Evolutionary conservation across 768 basidiomycete species (phyloP).

Genomic region (Hemileccinum impolitum): DNA sequence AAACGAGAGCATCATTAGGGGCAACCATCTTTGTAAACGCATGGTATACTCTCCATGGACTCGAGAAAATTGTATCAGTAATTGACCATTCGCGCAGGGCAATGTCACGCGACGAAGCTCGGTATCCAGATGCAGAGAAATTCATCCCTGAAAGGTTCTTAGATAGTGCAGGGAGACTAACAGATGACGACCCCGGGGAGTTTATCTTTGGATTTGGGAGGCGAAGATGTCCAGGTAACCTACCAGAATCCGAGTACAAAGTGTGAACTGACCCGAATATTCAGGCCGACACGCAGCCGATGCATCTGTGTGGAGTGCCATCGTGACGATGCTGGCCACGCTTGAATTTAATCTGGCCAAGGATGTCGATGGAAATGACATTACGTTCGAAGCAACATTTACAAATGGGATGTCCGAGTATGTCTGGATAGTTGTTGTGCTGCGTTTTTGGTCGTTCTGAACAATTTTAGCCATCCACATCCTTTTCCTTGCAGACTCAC

Average conservation of each 20-base stretch:
- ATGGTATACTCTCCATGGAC: constrained; percentile 1
- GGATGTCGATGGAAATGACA: constrained; percentile 6
- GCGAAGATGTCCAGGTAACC: constrained; percentile 5
- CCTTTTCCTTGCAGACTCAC: not conserved
- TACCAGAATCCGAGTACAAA: not conserved
- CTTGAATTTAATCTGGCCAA: constrained; percentile 5
- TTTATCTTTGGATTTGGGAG: constrained; percentile 11
- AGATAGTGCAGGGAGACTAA: constrained; percentile 4
- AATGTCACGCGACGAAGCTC: constrained; percentile 11
- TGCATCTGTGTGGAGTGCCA: constrained; percentile 6
- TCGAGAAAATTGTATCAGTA: not conserved
- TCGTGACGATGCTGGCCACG: constrained; percentile 8
- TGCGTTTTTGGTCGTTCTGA: not conserved
- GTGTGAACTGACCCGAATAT: no score
- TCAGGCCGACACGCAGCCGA: constrained; percentile 8
- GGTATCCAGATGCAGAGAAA: constrained; percentile 5
- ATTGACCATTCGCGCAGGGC: not conserved
- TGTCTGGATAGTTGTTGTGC: not conserved
- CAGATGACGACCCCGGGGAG: constrained; percentile 3
- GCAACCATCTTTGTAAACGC: constrained; percentile 1
- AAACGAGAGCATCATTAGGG: not conserved
- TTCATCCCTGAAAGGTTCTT: constrained; percentile 16
- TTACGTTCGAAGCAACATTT: constrained; percentile 6
- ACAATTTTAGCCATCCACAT: not conserved
- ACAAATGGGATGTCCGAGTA: not conserved